A percentile compares a stretch with the other conserved stretches of the same genome.
Evolutionary conservation across 495 filamentous ascomycete species (phyloP).

Genomic region (Penicillium daleae): DNA sequence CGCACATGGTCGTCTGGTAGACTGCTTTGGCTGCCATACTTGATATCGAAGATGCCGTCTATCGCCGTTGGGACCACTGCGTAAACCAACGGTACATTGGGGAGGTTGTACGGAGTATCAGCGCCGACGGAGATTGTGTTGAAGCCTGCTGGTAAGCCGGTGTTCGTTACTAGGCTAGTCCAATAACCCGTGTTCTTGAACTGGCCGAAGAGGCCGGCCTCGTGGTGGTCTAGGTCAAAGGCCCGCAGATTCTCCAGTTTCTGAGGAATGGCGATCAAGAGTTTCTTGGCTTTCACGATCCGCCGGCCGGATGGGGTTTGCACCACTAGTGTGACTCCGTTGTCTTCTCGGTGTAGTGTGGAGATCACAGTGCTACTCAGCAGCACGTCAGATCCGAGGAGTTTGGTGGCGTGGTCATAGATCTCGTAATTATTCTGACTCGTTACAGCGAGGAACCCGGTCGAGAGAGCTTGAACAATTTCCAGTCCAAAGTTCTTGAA

Average conservation of each 20-base stretch:
- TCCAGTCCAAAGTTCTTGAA: slow-evolving; percentile 31
- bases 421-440: slow-evolving; percentile 45
- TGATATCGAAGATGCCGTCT: slow-evolving; percentile 22
- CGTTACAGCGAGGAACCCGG: slow-evolving; percentile 29
- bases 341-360: slow-evolving; percentile 27
- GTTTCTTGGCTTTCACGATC: slow-evolving; percentile 47
- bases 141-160: slow-evolving; percentile 38
- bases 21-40: slow-evolving; percentile 21
- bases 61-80: slow-evolving; percentile 22
- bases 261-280: slow-evolving; percentile 51
- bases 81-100: slow-evolving; percentile 34
- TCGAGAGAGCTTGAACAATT: slow-evolving; percentile 22
- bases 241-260: slow-evolving; percentile 34
- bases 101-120: slow-evolving; percentile 30
- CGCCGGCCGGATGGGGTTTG: slow-evolving; percentile 37
- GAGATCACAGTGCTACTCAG: slow-evolving; percentile 34
- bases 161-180: slow-evolving; percentile 44
- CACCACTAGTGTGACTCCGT: slow-evolving; percentile 36
- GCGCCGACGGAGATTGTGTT: slow-evolving; percentile 11
- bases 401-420: slow-evolving; percentile 38
- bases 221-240: slow-evolving; percentile 40
- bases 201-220: slow-evolving; percentile 40
- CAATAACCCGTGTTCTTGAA: slow-evolving; percentile 46
- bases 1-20: slow-evolving; percentile 12
- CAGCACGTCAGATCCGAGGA: slow-evolving; percentile 36